Conservation (phyloP, 2,329 filamentous ascomycete genomes). For the Verticillium tricorpus region DNA sequence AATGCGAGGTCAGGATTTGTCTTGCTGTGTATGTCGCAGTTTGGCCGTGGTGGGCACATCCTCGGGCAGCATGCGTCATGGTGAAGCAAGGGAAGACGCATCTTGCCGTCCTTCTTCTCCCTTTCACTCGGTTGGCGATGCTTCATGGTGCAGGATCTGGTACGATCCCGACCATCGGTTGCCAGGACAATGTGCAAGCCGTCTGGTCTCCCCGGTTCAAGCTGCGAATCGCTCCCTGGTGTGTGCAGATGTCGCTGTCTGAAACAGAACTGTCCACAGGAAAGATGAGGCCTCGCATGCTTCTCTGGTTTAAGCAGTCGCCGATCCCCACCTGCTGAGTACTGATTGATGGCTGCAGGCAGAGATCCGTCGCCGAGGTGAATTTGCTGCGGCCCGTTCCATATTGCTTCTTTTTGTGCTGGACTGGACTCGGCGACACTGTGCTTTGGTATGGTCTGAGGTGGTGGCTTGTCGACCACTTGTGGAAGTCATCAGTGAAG, state of each 20-base stretch:
- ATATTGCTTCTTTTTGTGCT: no score
- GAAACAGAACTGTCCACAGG: neutral
- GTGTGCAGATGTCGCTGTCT: neutral
- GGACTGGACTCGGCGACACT: no score
- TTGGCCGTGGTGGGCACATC: neutral
- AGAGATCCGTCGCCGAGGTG: no score
- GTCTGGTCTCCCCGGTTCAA: neutral
- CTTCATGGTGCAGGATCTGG: neutral
- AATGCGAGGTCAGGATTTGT: neutral
- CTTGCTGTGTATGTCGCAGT: neutral
- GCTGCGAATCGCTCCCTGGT: neutral
- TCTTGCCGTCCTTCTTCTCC: neutral
- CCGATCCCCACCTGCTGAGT: no score
- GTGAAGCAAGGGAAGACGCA: neutral
- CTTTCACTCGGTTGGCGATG: neutral
- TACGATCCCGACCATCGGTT: neutral
- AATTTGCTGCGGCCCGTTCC: no score
- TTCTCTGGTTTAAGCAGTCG: no score
- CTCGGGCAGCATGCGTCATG: neutral
- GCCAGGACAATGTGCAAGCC: neutral
- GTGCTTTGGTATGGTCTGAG: no score
- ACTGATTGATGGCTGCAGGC: no score
- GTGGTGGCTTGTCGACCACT: no score
- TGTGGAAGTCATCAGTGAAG: no score
- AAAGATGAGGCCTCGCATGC: no score